A percentile compares a stretch with the other conserved stretches of the same genome.
Conservation (phyloP, 352 stramenopile species). For the Phytophthora podocarpi region DNA sequence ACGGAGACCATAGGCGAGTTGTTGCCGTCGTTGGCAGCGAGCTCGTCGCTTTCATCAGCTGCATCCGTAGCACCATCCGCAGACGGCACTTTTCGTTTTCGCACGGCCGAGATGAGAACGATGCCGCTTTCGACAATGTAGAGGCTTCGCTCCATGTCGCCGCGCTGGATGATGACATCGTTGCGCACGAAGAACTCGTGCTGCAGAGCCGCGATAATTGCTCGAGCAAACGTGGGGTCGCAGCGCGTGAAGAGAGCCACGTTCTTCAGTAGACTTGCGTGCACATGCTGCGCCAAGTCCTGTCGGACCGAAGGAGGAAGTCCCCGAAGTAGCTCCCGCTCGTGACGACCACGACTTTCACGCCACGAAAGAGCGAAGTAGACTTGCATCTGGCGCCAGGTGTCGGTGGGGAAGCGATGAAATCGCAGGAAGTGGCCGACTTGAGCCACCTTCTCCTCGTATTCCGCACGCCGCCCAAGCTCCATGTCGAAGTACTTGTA, state of each 20-base stretch:
- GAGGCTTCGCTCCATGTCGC: constrained; percentile 59
- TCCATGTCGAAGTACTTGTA: constrained; percentile 78
- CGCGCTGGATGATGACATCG: constrained; percentile 75
- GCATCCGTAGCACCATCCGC: background rate
- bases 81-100: constrained; percentile 8
- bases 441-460: constrained; percentile 65
- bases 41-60: constrained; percentile 16
- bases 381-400: constrained; percentile 76
- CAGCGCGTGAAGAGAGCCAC: constrained; percentile 63
- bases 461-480: constrained; percentile 63
- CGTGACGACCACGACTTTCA: constrained; percentile 68
- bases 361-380: constrained; percentile 76
- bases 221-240: constrained; percentile 62
- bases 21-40: background rate
- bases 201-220: constrained; percentile 66
- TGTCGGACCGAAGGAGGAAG: constrained; percentile 56
- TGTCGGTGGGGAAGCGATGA: constrained; percentile 54
- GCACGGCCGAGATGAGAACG: constrained; percentile 62
- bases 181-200: constrained; percentile 78
- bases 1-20: constrained; percentile 32
- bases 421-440: constrained; percentile 71
- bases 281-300: constrained; percentile 68
- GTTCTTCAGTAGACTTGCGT: constrained; percentile 63
- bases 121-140: constrained; percentile 77
- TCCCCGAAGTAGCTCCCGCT: constrained; percentile 57